Conservation (phyloP, 2,329 filamentous ascomycete species). For the Diaporthe sp. region DNA sequence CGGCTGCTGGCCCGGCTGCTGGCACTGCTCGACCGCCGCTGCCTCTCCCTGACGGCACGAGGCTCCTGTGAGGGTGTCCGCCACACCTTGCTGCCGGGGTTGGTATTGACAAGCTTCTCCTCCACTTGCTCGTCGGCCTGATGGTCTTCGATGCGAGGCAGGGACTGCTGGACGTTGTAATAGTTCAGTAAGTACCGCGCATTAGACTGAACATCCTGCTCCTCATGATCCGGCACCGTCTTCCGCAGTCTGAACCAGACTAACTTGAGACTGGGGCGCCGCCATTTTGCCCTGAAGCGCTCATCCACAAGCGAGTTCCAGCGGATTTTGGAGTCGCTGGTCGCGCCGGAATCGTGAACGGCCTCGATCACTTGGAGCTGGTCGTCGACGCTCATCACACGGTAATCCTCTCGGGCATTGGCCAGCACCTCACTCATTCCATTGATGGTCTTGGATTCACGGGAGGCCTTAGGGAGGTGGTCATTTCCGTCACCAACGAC, state of each 20-base stretch:
- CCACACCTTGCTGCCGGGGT: slow-evolving; percentile 36
- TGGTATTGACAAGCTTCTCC: slow-evolving; percentile 29
- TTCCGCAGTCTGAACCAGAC: slow-evolving; percentile 57
- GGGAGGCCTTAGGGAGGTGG: slow-evolving; percentile 42
- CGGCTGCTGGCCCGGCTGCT: slow-evolving; percentile 34
- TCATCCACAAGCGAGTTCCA: slow-evolving; percentile 63
- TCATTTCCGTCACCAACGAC: slow-evolving; percentile 40
- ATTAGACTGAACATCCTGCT: slow-evolving; percentile 52
- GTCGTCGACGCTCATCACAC: slow-evolving; percentile 59
- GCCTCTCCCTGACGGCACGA: slow-evolving; percentile 36
- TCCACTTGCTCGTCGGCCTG: slow-evolving; percentile 34
- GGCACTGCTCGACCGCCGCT: slow-evolving; percentile 35
- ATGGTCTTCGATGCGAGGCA: slow-evolving; percentile 30
- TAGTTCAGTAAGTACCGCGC: slow-evolving; percentile 51
- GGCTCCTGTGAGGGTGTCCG: slow-evolving; percentile 26
- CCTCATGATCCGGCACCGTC: slow-evolving; percentile 50
- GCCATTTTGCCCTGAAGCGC: slow-evolving; percentile 56
- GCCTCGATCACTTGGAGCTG: slow-evolving; percentile 60
- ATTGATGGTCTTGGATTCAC: slow-evolving; percentile 46
- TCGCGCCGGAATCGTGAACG: slow-evolving; percentile 57
- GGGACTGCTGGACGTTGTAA: slow-evolving; percentile 6
- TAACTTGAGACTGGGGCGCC: slow-evolving; percentile 54
- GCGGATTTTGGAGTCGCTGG: slow-evolving; percentile 61
- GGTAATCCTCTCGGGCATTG: slow-evolving; percentile 58
- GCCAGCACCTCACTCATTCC: slow-evolving; percentile 58